phyloP scores from a whole-genome alignment of 2,329 filamentous ascomycete species.

The Colletotrichum noveboracense region DNA sequence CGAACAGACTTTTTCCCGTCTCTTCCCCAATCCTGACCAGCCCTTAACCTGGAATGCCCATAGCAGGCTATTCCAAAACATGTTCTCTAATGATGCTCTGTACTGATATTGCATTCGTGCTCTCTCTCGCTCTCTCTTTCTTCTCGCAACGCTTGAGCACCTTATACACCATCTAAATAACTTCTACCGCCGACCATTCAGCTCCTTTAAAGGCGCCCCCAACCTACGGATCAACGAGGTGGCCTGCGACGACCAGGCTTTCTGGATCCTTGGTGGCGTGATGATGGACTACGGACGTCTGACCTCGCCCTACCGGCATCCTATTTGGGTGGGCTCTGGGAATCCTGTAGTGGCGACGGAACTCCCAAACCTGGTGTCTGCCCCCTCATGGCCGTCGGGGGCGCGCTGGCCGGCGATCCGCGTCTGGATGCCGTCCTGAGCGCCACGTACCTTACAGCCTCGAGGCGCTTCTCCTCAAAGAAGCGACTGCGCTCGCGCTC shows the following conservation, averaged over 20 bases:
- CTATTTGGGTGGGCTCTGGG: neutral
- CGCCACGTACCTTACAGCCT: slow-evolving; percentile 47
- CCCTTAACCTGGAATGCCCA: neutral
- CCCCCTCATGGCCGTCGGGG: slow-evolving; percentile 7
- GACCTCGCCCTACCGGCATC: neutral
- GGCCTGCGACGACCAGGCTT: neutral
- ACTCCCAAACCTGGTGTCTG: neutral
- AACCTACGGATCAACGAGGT: neutral
- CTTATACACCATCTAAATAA: neutral
- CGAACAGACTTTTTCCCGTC: neutral
- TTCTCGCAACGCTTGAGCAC: neutral
- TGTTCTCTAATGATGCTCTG: neutral
- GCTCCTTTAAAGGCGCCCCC: neutral
- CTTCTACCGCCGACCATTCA: neutral
- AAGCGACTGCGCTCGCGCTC: slow-evolving; percentile 54
- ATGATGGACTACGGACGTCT: neutral
- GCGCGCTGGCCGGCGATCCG: slow-evolving; percentile 21
- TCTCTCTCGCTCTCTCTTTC: neutral
- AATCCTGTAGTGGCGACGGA: slow-evolving; percentile 4
- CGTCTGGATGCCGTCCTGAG: slow-evolving; percentile 12
- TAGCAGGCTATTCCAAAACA: neutral
- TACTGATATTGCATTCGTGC: neutral
- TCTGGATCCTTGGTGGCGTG: neutral
- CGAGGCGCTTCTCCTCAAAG: slow-evolving; percentile 54
- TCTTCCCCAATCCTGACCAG: neutral